Evolutionary conservation across 2,329 filamentous ascomycete genomes (phyloP), one percentile per base, ranked within the genome.

Genomic region (Talaromyces sp.): DNA sequence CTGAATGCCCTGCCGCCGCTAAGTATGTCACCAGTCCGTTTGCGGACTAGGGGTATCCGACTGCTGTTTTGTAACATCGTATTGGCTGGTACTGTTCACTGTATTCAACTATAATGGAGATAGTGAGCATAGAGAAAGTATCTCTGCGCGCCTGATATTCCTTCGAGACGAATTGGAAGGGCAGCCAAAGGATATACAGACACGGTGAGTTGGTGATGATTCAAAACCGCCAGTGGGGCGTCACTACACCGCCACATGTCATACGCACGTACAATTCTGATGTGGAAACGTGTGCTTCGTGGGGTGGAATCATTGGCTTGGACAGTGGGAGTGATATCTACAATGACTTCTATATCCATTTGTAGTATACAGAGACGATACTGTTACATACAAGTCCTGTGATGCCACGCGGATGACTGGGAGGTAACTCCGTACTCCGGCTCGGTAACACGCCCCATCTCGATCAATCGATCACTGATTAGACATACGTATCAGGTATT

Each of bases 1-100:
- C 10, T 8, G 11, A 25, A 28, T 7, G 17, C 45, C 10, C 35
- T 50, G 43, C 54, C 54, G 43, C 54, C 54, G 36, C 54, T 56
- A 56, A 25, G 13, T 28, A 43, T 35, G 45, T 48, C 54, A 56
- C 21, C 43, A 48, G 41, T 41, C 43, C 41, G 54, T 21, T 56
- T 56, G 15, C 7, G 8, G 54, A 13, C 45, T 56, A 50, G 45
- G 8, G 3, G n/a, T 31, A 15, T 45, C 7, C 15, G 39, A 17
- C 41, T 31, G 15, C 28, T 28, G 22, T 46, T 28, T 21, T 28
- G 45, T 33, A 33, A 33, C n/a, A n/a, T 46, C 28, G 45, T 40
- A 31, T 17, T 39, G 35, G 33, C 15, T 28, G 35, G 35, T 52
- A 53, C 45, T 31, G 21, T 28, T 28, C 4, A 28, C n/a, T n/a